Evolutionary conservation across 2,329 filamentous ascomycete species (phyloP), one percentile per base, ranked within the genome.

Genomic region (Taxawa tesnikishii): DNA sequence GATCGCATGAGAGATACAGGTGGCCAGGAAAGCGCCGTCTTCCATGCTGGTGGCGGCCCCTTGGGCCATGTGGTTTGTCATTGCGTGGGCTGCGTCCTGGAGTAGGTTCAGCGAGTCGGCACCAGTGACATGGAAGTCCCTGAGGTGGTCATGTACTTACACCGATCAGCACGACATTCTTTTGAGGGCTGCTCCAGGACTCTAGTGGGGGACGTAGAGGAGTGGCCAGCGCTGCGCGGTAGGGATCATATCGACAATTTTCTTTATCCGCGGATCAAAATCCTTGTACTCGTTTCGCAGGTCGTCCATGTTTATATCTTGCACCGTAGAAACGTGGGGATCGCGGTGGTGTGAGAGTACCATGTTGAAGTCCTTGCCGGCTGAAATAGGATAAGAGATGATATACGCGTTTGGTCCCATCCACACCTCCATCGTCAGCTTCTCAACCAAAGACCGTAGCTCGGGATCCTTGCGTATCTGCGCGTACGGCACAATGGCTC

Each of bases 21-120:
- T 23, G 1, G 76, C 77, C 0, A 82, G 53, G 0, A 78, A 73
- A 0, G 75, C 74, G 0, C 75, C 77, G 32, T 83, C 78, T 46
- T 83, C 77, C 1, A 83, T 59, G 0, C 71, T 69, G 0, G 68
- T 75, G 45, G 79, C 79, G 10, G 77, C 77, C 0, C 78, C 76
- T 50, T 75, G 78, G 0, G 71, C 76, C 16, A 74, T 58, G 40
- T 73, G 70, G 3, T 71, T 73, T 2, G 77, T 54, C 72, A 76
- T 76, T 0, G 73, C 68, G 45, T 78, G 75, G 38, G 73, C 78
- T 1, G 70, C 60, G 41, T 79, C 75, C 4, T 74, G 75, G 2
- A 55, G 59, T 49, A 59, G 55, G 32, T 60, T 50, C 24, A 68
- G 73, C 0, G 58, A 63, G 34, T 57, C 49, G 0, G 63, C 52